Evolutionary conservation across 345 rosid species (phyloP), one percentile per base, ranked within the genome.

Genomic region (Orychophragmus violaceus): DNA sequence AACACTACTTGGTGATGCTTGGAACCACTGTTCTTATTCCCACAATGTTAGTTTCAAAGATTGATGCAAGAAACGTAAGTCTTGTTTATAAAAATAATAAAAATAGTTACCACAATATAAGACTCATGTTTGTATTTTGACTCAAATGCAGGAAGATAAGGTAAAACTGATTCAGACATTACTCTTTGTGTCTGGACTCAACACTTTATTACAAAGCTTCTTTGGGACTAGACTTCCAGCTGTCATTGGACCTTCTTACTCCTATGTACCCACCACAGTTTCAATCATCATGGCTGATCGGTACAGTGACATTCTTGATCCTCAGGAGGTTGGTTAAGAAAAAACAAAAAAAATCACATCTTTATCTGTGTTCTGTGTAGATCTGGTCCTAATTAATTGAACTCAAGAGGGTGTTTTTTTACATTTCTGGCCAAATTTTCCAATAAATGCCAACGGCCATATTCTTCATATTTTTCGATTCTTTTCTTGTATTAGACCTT

Each of bases 1-100:
- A 91, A 61, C 98, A 91, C 76, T 91, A 89, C 79, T 69, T 91
- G 76, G 96, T 89, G 76, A 89, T 91, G 98, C 89, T 91, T 53
- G 96, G 98, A 53, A 89, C 92, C 11, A 85, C 89, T 3, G 98
- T 91, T 74, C 78, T 91, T 36, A 87, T 91, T 68, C 96, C 98
- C 2, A 68, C 89, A 35, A 55, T 81, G 37, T 70, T 91, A 22
- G 88, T 87, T 69, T 87, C 96, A 46, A 93, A 85, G 77, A 89
- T 92, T 88, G 96, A 87, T 74, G 96, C 91, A 66, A 80, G 92
- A 80, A 83, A 83, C 66, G 98, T 89, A 81, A 80, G 92, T 27
- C 36, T 69, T 68, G 0, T 8, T 44, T 35, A 8, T 14, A 8
- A 23, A 12, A 42, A 29, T n/a, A n/a, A n/a, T n/a, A n/a, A 8